These are phyloP conservation scores for Alternaria triticina DNA, from an alignment of 2,329 filamentous ascomycete species.

Conservation along the genomic window DNA sequence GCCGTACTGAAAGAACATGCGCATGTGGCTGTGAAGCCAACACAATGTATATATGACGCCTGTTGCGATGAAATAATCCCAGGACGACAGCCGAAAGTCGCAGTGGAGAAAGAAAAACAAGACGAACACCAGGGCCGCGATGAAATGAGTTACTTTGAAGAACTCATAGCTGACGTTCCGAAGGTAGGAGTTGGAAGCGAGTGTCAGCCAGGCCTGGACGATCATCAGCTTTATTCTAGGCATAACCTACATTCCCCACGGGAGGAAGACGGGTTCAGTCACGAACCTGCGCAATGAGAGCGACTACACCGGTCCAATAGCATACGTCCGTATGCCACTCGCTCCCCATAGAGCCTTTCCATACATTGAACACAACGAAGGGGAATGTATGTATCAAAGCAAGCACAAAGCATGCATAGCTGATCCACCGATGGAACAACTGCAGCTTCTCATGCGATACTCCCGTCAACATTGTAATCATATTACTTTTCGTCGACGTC, in stretches of 20 bases:
- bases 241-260: background rate
- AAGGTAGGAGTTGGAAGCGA: conserved; percentile 30
- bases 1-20: conserved; percentile 60
- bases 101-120: conserved; percentile 68
- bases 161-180: conserved; percentile 64
- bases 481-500: conserved; percentile 62
- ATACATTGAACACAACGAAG: conserved; percentile 61
- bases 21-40: conserved; percentile 54
- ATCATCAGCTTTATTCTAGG: background rate
- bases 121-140: conserved; percentile 61
- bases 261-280: background rate
- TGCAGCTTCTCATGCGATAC: conserved; percentile 65
- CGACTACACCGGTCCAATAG: conserved; percentile 64
- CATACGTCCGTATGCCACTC: conserved; percentile 48
- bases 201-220: conserved; percentile 62
- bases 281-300: conserved; percentile 47
- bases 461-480: conserved; percentile 61
- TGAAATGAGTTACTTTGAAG: conserved; percentile 65
- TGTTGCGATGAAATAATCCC: conserved; percentile 67
- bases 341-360: conserved; percentile 56
- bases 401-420: conserved; percentile 60
- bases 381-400: conserved; percentile 66
- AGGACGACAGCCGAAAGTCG: conserved; percentile 50
- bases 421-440: conserved; percentile 37
- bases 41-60: conserved; percentile 59